These are phyloP conservation scores for Salvia splendens DNA, from an alignment of 257 asterid species.

Conservation along the genomic window DNA sequence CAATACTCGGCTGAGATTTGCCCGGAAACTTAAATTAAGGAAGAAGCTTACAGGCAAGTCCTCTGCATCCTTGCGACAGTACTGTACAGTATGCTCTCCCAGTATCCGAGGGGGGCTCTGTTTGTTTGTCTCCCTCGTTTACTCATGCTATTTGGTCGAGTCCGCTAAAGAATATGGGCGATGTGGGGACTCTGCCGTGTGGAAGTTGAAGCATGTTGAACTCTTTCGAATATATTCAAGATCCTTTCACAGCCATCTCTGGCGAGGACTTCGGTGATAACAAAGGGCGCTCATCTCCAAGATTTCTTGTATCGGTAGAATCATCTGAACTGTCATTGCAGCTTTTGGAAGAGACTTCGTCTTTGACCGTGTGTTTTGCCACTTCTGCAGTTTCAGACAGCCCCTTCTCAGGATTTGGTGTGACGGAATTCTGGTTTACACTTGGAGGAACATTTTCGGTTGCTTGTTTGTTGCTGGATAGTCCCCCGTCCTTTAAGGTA, in stretches of 20 bases:
- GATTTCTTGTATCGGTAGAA: slow-evolving; percentile 46
- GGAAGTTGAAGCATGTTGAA: slow-evolving; percentile 21
- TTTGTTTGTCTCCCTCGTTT: slow-evolving; percentile 34
- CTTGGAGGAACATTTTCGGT: slow-evolving; percentile 39
- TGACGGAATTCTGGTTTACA: slow-evolving; percentile 32
- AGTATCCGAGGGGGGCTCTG: slow-evolving; percentile 39
- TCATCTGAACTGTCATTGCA: slow-evolving; percentile 45
- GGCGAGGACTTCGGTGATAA: slow-evolving; percentile 69
- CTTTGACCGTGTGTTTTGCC: slow-evolving; percentile 39
- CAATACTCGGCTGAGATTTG: slow-evolving; percentile 37
- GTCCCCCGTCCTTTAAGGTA: slow-evolving; percentile 54
- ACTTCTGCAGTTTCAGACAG: slow-evolving; percentile 35
- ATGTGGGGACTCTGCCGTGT: slow-evolving; percentile 18
- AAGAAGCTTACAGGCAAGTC: slow-evolving; percentile 34
- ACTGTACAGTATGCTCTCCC: slow-evolving; percentile 81
- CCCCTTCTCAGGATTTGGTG: slow-evolving; percentile 40
- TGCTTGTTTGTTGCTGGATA: slow-evolving; percentile 57
- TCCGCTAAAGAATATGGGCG: slow-evolving; percentile 18
- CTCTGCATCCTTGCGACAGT: slow-evolving; percentile 47
- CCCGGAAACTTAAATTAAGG: slow-evolving; percentile 34
- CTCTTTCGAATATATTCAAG: slow-evolving; percentile 40
- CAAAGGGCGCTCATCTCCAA: slow-evolving; percentile 53
- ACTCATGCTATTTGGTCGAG: slow-evolving; percentile 14
- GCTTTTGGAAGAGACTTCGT: slow-evolving; percentile 47
- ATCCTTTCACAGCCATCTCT: slow-evolving; percentile 87